Evolutionary conservation across 179 eudicot genomes (phyloP), one percentile per base, ranked within the genome.

Genomic region (Nepenthes alata): DNA sequence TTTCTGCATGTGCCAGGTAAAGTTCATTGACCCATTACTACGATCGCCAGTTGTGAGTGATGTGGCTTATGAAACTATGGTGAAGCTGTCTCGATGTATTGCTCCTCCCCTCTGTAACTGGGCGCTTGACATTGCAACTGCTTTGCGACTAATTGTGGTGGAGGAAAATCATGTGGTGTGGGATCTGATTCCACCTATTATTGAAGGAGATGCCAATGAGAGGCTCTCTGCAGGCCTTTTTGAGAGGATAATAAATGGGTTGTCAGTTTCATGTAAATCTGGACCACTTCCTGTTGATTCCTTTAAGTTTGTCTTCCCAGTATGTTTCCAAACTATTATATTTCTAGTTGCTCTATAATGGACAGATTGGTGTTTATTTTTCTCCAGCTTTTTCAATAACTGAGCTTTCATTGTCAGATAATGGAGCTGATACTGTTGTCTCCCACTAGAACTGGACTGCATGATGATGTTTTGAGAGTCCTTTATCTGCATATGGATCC

Each of bases 271-370:
- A 53, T 90, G 95, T 74, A 90, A 76, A 83, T 70, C 75, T 64
- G 96, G 97, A 58, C 88, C 97, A 55, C 91, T 94, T 70, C 96
- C 99, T 39, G 99, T 87, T 69, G 99, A 94, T 56, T 77, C 96
- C 1, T 94, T 87, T 72, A 77, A 78, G 62, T 85, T 87, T 70
- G 66, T 88, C 67, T 94, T 94, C 65, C 99, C 99, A 75, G 99
- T 91, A 81, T 68, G 65, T 64, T 61, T 34, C 35, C 55, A 45
- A 38, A 13, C 48, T 38, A 38, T 11, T 67, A 58, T 61, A 38
- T 50, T 59, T 52, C 0, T 8, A 15, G 13, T 55, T 39, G 53
- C 12, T 45, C 60, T 35, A 60, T 54, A 49, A 51, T 62, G 51
- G n/a, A 0, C 54, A 13, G 39, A 37, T 14, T 8, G n/a, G 53